Percentiles rank a stretch among this genome's conserved stretches.
Evolutionary conservation across 1,284 basidiomycete genomes (phyloP).

Genomic region (Sanghuangporus sanghuang): DNA sequence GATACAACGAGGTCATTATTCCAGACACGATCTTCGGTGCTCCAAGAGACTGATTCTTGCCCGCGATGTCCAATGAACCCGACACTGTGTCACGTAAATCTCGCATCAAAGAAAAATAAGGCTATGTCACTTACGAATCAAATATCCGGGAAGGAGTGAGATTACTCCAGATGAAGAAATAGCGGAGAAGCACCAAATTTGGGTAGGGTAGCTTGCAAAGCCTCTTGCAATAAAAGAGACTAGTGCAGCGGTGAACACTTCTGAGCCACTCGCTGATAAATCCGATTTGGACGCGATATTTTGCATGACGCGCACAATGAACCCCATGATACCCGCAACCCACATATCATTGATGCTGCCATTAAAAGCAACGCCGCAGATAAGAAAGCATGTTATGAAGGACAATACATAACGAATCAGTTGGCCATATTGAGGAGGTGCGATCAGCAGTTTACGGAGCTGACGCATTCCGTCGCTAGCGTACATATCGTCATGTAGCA

Average conservation of each 20-base stretch:
- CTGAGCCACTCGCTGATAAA: slow-evolving; percentile 84
- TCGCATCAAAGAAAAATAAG: neutral
- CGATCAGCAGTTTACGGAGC: slow-evolving; percentile 55
- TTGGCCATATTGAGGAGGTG: slow-evolving; percentile 59
- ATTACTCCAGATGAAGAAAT: slow-evolving; percentile 82
- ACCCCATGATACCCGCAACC: slow-evolving; percentile 68
- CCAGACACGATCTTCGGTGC: slow-evolving; percentile 61
- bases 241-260: slow-evolving; percentile 78
- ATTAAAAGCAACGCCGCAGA: slow-evolving; percentile 78
- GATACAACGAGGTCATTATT: slow-evolving; percentile 85
- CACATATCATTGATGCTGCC: slow-evolving; percentile 81
- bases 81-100: slow-evolving; percentile 48
- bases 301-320: slow-evolving; percentile 64
- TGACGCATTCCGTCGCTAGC: slow-evolving; percentile 58
- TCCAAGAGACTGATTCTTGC: slow-evolving; percentile 50
- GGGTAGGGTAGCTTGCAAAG: slow-evolving; percentile 65
- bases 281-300: slow-evolving; percentile 68
- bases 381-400: slow-evolving; percentile 69
- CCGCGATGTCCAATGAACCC: slow-evolving; percentile 82
- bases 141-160: slow-evolving; percentile 76
- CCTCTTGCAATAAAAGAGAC: slow-evolving; percentile 79
- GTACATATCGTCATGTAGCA: slow-evolving; percentile 70
- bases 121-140: slow-evolving; percentile 57
- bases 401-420: slow-evolving; percentile 63
- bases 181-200: slow-evolving; percentile 83